Evolutionary conservation across 2,329 filamentous ascomycete genomes (phyloP), one percentile per base, ranked within the genome.

Genomic region (Kalmusia sp.): DNA sequence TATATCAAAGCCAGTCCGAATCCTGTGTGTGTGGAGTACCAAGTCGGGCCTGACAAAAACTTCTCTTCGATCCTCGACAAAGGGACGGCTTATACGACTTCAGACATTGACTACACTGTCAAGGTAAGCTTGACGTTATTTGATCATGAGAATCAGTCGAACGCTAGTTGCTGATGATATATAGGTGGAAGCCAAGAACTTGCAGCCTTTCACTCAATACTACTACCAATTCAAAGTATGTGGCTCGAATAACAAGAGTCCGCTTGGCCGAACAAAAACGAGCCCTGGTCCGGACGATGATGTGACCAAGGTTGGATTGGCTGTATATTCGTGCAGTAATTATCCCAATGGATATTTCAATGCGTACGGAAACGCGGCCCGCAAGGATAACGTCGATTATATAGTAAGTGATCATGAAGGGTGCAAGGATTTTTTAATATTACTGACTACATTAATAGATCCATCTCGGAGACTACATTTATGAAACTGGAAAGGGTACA

Each of bases 71-170:
- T 83, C 7, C 82, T 84, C 4, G 76, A 80, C 39, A 77, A 76
- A 2, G 88, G 88, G 3, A 81, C 75, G n/a, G 86, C 81, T 1
- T 90, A 87, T 65, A 91, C 88, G 0, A 88, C 82, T 22, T 87
- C 83, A 1, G 88, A 91, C 66, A 84, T 91, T 47, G 88, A 91
- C 66, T 91, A 86, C 66, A 91, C 88, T 0, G 76, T 90, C 56
- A 90, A 91, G 79, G 84, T 84, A 63, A n/a, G n/a, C n/a, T n/a
- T n/a, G n/a, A n/a, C n/a, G n/a, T n/a, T n/a, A n/a, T n/a, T n/a
- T 45, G 53, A 31, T 9, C 38, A 17, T 15, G 31, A 30, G 22
- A 15, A 22, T 38, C 14, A 17, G n/a, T 25, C 14, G n/a, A 21
- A 21, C 40, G 17, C 45, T 6, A 11, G 17, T 28, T 43, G 34